Base-by-base conservation (phyloP, 1,284 basidiomycete species). In the Ustilago shanxiensis region DNA sequence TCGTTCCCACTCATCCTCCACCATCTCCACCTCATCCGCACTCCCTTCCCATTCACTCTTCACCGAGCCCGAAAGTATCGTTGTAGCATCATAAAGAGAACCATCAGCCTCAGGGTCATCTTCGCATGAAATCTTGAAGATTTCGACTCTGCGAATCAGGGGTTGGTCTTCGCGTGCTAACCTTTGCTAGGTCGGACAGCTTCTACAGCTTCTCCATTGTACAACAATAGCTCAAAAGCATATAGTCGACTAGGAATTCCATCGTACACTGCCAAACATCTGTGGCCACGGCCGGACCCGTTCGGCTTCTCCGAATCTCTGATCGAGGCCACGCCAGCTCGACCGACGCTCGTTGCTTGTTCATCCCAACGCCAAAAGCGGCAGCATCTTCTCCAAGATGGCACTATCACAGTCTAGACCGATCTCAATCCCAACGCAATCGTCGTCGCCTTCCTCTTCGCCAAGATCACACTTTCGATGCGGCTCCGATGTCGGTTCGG, bases 381-480 rank as follows among this genome's bases (percentile, higher is more conserved):
- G 3, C 47, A 28, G 2, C 24, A 13, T n/a, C 4, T 7, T 28
- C 26, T 22, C 28, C 47, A 26, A 22, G 13, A 74, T 69, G 66
- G 66, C 66, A 10, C 56, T 69, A 24, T 26, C 66, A 14, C 72
- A 70, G 37, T 60, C 72, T 1, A 55, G 44, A 22, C 72, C 72
- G 5, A 74, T 74, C 47, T 70, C 63, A 35, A 74, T 74, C 33
- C 66, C 71, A 0, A 13, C 58, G 3, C 24, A 61, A 18, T 54
- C 71, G 3, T 61, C 58, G 18, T 45, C 37, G 7, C 13, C 62
- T 18, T 62, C 55, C 31, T 50, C 54, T 14, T 66, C 60, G 1
- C 45, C 63, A 1, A 52, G 56, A 52, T 62, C 58, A 1, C 72
- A 69, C 60, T 69, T 66, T 49, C 63, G 72, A 5, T 63, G 63